Percentiles rank a stretch among this genome's conserved stretches.
Conservation (phyloP, 306 rosid species). For the Quercus robur region DNA sequence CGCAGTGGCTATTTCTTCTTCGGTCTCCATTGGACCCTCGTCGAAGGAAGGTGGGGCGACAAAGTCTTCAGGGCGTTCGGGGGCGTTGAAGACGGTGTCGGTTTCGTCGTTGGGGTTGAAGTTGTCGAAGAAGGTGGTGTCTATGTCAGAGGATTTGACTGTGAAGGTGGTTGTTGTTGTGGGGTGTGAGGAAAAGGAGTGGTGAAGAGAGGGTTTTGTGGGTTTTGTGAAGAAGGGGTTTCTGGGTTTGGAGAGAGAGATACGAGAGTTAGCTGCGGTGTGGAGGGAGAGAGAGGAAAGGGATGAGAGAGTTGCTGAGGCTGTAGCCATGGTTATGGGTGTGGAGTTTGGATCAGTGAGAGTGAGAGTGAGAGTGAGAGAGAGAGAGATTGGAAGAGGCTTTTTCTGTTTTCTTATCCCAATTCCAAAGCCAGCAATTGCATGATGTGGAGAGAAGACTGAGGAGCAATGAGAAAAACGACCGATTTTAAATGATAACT, state of each 20-base stretch:
- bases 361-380: not conserved
- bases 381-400: not conserved
- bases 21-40: conserved; percentile 66
- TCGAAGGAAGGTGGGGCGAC: conserved; percentile 58
- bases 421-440: not conserved
- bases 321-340: conserved; percentile 43
- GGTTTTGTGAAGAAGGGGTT: conserved; percentile 21
- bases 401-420: conserved; percentile 24
- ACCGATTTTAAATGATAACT: not conserved
- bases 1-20: conserved; percentile 74
- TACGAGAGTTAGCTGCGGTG: conserved; percentile 20
- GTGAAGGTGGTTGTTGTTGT: not conserved
- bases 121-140: conserved; percentile 64
- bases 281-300: conserved; percentile 56
- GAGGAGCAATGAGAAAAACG: not conserved
- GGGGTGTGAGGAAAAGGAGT: conserved; percentile 18
- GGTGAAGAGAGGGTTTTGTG: conserved; percentile 5
- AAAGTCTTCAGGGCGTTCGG: conserved; percentile 75
- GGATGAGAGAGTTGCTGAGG: conserved; percentile 42
- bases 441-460: not conserved
- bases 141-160: conserved; percentile 51
- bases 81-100: conserved; percentile 53
- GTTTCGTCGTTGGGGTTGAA: conserved; percentile 35
- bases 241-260: conserved; percentile 36
- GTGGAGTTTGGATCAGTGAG: not conserved